These are phyloP conservation scores for Cordyceps militaris DNA, from an alignment of 2,329 filamentous ascomycete species.

Conservation along the genomic window DNA sequence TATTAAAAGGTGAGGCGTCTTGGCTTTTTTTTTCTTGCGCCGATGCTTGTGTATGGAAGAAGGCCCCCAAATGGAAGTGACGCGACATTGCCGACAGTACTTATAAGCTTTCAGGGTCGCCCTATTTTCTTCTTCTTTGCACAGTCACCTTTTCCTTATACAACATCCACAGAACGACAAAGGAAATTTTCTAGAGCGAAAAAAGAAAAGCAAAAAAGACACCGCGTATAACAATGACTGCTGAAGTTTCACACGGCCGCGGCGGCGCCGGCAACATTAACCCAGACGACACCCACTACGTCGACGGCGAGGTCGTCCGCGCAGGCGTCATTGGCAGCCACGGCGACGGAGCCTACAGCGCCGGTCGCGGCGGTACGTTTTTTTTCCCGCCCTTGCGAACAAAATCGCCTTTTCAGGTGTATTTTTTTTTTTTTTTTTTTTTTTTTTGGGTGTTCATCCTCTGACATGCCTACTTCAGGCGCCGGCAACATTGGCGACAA, in stretches of 20 bases:
- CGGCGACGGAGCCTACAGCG: slow-evolving; percentile 51
- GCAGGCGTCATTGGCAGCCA: slow-evolving; percentile 47
- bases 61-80: neutral
- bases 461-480: too few species aligned
- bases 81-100: neutral
- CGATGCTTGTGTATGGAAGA: neutral
- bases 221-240: slow-evolving; percentile 21
- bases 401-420: neutral
- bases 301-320: slow-evolving; percentile 56
- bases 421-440: neutral
- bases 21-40: neutral
- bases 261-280: slow-evolving; percentile 57
- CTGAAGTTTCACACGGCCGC: slow-evolving; percentile 53
- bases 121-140: neutral
- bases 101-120: neutral
- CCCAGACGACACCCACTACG: slow-evolving; percentile 50
- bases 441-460: too few species aligned
- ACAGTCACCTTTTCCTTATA: too few species aligned
- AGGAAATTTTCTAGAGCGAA: neutral
- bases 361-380: slow-evolving; percentile 49
- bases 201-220: neutral
- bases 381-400: too few species aligned
- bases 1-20: neutral
- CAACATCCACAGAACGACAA: neutral
- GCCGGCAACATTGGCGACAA: slow-evolving; percentile 52